These are phyloP conservation scores for Chalaropsis ovoidea DNA, from an alignment of 2,329 filamentous ascomycete species.

Conservation along the genomic window DNA sequence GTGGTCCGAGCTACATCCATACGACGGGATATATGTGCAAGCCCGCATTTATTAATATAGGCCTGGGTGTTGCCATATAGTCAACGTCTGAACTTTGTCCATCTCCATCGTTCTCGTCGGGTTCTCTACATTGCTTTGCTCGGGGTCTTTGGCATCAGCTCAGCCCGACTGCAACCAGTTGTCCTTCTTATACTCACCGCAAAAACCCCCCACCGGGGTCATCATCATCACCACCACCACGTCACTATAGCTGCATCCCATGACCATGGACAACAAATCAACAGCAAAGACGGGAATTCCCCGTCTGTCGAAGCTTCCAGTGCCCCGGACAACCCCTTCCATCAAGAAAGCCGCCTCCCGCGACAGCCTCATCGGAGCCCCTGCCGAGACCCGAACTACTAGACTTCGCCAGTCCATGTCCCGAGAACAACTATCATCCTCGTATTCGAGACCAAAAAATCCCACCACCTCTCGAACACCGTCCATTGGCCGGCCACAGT, in stretches of 20 bases:
- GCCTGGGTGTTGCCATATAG: background rate
- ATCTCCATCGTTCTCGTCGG: background rate
- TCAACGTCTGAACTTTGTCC: background rate
- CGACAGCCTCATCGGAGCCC: slow-evolving; percentile 21
- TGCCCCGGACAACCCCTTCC: slow-evolving; percentile 18
- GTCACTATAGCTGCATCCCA: background rate
- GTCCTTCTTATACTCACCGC: background rate
- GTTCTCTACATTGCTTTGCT: background rate
- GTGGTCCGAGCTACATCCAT: slow-evolving; percentile 8
- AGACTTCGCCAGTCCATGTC: slow-evolving; percentile 23
- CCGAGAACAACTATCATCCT: slow-evolving; percentile 21
- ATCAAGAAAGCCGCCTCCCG: slow-evolving; percentile 21
- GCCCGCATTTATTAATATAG: background rate
- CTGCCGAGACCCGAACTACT: slow-evolving; percentile 22
- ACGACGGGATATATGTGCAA: background rate
- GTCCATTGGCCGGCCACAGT: slow-evolving; percentile 14
- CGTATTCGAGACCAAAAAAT: slow-evolving; percentile 1
- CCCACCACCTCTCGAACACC: background rate
- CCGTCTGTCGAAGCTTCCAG: slow-evolving; percentile 25
- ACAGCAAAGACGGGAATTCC: slow-evolving; percentile 23
- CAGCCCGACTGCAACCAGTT: background rate
- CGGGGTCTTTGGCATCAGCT: background rate
- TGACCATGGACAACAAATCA: slow-evolving; percentile 21
- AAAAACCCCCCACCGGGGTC: background rate
- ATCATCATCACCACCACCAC: background rate